phyloP scores from a whole-genome alignment of 371 early-diverging fungal species.

The Phascolomyces articulosus region DNA sequence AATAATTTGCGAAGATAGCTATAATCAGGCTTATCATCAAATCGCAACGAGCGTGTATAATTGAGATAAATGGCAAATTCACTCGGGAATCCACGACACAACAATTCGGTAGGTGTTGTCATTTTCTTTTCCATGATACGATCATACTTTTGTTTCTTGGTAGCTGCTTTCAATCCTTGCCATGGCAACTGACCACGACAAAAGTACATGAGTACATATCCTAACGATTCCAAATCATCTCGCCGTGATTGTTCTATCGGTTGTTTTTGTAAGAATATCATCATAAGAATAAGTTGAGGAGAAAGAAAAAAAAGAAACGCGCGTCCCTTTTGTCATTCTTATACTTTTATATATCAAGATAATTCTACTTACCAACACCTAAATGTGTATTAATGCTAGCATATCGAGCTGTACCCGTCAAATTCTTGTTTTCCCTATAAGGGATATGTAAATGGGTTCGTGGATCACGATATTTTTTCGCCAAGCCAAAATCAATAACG shows the following conservation, averaged over 20 bases:
- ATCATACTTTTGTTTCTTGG: constrained; percentile 99
- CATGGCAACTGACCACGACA: constrained; percentile 98
- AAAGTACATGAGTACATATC: constrained; percentile 99
- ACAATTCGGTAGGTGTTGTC: constrained; percentile 93
- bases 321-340: too few relatives aligned
- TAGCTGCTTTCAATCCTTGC: constrained; percentile 99
- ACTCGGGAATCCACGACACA: constrained; percentile 96
- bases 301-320: too few relatives aligned
- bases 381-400: constrained; percentile 99
- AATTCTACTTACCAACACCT: constrained; percentile 86
- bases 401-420: constrained; percentile 99
- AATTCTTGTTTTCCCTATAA: constrained; percentile 96
- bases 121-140: constrained; percentile 99
- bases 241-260: constrained; percentile 97
- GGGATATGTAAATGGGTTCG: constrained; percentile 97
- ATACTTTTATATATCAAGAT: too few relatives aligned
- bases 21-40: constrained; percentile 99
- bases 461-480: constrained; percentile 98
- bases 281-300: too few relatives aligned
- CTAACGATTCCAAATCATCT: constrained; percentile 99
- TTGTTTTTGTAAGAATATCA: not conserved
- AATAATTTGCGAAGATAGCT: constrained; percentile 96
- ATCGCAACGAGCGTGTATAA: constrained; percentile 95
- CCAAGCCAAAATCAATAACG: constrained; percentile 99
- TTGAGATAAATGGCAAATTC: constrained; percentile 97